These are phyloP conservation scores for Adiantum capillusveneris DNA, from an alignment of 75 land plant species.

Conservation along the genomic window DNA sequence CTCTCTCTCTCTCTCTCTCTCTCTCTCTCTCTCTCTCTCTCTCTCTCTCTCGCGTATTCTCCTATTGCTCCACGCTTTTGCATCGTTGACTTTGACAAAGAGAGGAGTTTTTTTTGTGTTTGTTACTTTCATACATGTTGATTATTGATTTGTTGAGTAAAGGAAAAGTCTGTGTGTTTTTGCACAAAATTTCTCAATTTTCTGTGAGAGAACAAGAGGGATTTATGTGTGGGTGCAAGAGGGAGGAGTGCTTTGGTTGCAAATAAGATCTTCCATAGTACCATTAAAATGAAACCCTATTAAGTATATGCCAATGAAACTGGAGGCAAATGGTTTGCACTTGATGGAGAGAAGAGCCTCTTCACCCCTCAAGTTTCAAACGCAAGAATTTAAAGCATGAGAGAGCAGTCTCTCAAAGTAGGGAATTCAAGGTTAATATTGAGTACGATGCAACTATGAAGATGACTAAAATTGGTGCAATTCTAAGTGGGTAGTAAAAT, in stretches of 20 bases:
- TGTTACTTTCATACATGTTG: too few relatives aligned
- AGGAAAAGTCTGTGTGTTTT: too few relatives aligned
- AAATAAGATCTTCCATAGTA: constrained; percentile 56
- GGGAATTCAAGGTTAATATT: constrained; percentile 61
- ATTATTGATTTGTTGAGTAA: too few relatives aligned
- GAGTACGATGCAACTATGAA: constrained; percentile 68
- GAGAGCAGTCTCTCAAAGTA: constrained; percentile 33
- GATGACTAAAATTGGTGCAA: constrained; percentile 50
- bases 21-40: too few relatives aligned
- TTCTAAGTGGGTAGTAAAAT: constrained; percentile 46
- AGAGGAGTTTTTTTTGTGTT: too few relatives aligned
- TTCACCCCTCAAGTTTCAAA: constrained; percentile 50
- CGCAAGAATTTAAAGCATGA: constrained; percentile 50
- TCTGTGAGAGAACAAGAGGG: too few relatives aligned
- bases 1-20: too few relatives aligned
- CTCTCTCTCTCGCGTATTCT: too few relatives aligned
- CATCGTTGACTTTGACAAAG: too few relatives aligned
- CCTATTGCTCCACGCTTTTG: too few relatives aligned
- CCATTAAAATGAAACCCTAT: constrained; percentile 49
- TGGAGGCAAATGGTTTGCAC: constrained; percentile 59
- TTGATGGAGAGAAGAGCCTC: constrained; percentile 81
- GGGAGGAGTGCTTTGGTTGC: constrained; percentile 58
- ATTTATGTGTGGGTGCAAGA: too few relatives aligned
- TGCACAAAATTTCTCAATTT: too few relatives aligned
- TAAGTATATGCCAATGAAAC: constrained; percentile 42